Evolutionary conservation across 768 basidiomycete genomes (phyloP).

Genomic region (Lyophyllum decastes): DNA sequence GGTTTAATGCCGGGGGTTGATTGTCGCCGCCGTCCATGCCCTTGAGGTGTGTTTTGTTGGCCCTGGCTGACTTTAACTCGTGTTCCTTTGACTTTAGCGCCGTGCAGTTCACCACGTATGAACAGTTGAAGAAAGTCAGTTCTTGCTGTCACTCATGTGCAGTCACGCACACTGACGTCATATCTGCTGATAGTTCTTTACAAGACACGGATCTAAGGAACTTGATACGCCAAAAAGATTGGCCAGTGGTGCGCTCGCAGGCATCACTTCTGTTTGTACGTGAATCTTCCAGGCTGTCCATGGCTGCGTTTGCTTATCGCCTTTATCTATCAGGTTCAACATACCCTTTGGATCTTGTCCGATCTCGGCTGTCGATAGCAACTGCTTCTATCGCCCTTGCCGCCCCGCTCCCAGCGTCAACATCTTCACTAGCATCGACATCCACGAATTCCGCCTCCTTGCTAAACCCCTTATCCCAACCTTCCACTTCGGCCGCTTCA

Average conservation of each 20-base stretch:
- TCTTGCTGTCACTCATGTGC: neutral
- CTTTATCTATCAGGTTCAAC: slow-evolving; percentile 58
- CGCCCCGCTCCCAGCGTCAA: slow-evolving; percentile 12
- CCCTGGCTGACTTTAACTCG: neutral
- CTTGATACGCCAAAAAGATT: slow-evolving; percentile 90
- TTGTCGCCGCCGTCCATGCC: neutral
- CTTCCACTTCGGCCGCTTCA: slow-evolving; percentile 19
- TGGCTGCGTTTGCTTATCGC: neutral
- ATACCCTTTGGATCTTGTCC: slow-evolving; percentile 92
- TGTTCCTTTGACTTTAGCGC: slow-evolving; percentile 43
- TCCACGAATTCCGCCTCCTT: slow-evolving; percentile 26
- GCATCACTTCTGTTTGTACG: slow-evolving; percentile 92
- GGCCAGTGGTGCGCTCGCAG: slow-evolving; percentile 86
- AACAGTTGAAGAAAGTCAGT: slow-evolving; percentile 82
- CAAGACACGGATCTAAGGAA: slow-evolving; percentile 62
- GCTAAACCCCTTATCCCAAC: slow-evolving; percentile 17
- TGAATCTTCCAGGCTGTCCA: slow-evolving; percentile 20
- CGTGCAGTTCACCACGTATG: slow-evolving; percentile 87
- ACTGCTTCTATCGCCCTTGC: slow-evolving; percentile 72
- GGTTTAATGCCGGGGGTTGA: neutral
- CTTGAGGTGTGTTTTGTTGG: neutral
- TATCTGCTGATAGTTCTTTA: slow-evolving; percentile 60
- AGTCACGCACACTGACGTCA: slow-evolving; percentile 30
- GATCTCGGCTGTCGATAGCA: slow-evolving; percentile 90
- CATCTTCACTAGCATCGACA: slow-evolving; percentile 10